phyloP scores from a whole-genome alignment of 495 filamentous ascomycete genomes.

The Bacidia gigantensis region DNA sequence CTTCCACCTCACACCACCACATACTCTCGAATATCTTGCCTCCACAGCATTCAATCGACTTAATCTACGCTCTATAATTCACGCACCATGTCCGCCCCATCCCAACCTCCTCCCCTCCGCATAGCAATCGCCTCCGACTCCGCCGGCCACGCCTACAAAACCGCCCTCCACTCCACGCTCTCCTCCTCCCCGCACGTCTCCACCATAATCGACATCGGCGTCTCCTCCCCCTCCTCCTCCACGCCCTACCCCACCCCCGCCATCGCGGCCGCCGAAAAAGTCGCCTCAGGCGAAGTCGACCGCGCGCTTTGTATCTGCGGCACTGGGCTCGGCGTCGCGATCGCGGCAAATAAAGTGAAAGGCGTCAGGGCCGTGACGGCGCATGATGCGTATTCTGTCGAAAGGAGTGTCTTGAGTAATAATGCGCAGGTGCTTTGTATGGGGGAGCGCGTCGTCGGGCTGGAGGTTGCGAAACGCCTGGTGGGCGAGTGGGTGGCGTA shows the following conservation, averaged over 20 bases:
- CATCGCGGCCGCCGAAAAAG: conserved; percentile 52
- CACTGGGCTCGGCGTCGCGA: conserved; percentile 75
- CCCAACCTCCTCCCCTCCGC: conserved; percentile 25
- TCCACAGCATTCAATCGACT: neutral
- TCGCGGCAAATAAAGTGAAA: conserved; percentile 74
- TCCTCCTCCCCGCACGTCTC: conserved; percentile 51
- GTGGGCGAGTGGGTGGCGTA: conserved; percentile 74
- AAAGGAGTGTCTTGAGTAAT: conserved; percentile 69
- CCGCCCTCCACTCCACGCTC: conserved; percentile 61
- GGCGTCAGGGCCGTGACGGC: conserved; percentile 77
- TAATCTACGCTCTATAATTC: neutral
- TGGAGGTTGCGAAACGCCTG: conserved; percentile 64
- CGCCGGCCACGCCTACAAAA: conserved; percentile 67
- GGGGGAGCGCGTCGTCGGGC: conserved; percentile 69
- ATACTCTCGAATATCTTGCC: no score
- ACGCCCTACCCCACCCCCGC: conserved; percentile 76
- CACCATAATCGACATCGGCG: conserved; percentile 55
- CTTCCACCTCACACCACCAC: no score
- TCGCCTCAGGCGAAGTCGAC: conserved; percentile 55
- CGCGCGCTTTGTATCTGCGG: conserved; percentile 78
- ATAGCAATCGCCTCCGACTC: conserved; percentile 55
- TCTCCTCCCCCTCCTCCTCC: conserved; percentile 52
- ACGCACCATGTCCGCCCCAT: neutral
- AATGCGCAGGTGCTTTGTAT: conserved; percentile 82
- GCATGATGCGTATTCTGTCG: conserved; percentile 73